A percentile compares a stretch with the other conserved stretches of the same genome.
These are phyloP conservation scores for Aspergillus awamori DNA, from an alignment of 2,329 filamentous ascomycete species.

Conservation along the genomic window DNA sequence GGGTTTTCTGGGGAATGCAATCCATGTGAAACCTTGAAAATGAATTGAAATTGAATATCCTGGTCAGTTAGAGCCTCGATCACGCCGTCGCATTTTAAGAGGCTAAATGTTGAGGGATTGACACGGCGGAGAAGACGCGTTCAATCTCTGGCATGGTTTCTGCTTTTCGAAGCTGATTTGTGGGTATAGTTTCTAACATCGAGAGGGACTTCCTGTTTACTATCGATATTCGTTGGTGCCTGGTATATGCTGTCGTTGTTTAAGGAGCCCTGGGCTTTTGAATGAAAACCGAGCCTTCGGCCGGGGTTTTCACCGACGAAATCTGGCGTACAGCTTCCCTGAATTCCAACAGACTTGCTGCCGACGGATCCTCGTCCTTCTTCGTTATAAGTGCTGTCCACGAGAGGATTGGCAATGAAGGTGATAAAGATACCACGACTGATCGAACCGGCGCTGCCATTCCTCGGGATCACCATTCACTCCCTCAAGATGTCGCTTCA, in stretches of 20 bases:
- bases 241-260: too few species aligned
- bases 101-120: not conserved
- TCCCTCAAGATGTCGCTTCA: not conserved
- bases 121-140: not conserved
- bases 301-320: too few species aligned
- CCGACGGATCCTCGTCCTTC: not conserved
- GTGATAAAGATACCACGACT: not conserved
- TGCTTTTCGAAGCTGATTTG: not conserved
- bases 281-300: too few species aligned
- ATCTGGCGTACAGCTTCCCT: too few species aligned
- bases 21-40: not conserved
- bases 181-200: not conserved
- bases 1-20: not conserved
- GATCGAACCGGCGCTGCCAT: slow-evolving; percentile 4
- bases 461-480: not conserved
- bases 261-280: too few species aligned
- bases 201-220: not conserved
- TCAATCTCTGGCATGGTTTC: not conserved
- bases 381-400: not conserved
- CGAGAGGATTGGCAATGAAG: not conserved
- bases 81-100: slow-evolving; percentile 1
- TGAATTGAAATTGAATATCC: not conserved
- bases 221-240: too few species aligned
- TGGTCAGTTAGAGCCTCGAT: not conserved
- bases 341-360: too few species aligned